These are phyloP conservation scores for Neltuma alba DNA, from an alignment of 306 rosid genomes.

Conservation along the genomic window DNA sequence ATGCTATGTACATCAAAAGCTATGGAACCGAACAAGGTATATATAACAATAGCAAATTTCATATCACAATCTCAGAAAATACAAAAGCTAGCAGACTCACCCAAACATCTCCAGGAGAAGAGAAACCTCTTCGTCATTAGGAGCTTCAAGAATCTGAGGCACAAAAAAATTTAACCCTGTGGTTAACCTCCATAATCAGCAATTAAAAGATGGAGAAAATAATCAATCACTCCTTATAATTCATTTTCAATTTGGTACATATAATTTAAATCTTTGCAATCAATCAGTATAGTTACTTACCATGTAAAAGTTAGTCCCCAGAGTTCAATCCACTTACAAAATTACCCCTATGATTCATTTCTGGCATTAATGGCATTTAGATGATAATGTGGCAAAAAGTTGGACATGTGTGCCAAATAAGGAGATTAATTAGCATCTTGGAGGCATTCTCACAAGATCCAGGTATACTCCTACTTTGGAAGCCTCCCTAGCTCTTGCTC, in stretches of 20 bases:
- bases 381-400: not conserved
- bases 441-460: not conserved
- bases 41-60: conserved; percentile 15
- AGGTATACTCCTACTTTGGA: not conserved
- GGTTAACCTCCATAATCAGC: conserved; percentile 64
- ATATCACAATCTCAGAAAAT: conserved; percentile 28
- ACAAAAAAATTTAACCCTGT: conserved; percentile 68
- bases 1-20: not conserved
- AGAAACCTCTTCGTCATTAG: conserved; percentile 91
- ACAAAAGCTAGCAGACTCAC: conserved; percentile 55
- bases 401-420: not conserved
- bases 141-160: conserved; percentile 92
- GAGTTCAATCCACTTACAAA: not conserved
- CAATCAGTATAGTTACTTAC: not conserved
- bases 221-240: not conserved
- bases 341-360: not conserved
- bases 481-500: not conserved
- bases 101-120: conserved; percentile 93
- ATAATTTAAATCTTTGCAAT: not conserved
- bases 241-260: not conserved
- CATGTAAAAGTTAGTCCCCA: not conserved
- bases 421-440: not conserved
- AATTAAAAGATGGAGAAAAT: conserved; percentile 32
- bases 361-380: not conserved
- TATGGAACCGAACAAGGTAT: not conserved